Evolutionary conservation across 495 filamentous ascomycete genomes (phyloP).

Genomic region (Penicillium atrosanguineum): DNA sequence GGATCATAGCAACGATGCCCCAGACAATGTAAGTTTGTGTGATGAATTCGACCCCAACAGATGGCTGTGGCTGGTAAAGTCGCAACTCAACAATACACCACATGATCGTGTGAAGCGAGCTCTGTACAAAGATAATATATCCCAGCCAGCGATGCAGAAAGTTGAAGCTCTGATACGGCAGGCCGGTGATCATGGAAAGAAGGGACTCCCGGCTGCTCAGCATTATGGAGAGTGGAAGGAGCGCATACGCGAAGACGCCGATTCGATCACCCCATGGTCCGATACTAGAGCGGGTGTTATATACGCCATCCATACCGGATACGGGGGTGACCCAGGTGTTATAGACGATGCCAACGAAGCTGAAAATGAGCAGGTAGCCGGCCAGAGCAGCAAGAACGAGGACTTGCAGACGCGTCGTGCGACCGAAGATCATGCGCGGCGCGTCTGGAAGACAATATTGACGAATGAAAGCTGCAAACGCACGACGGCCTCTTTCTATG

Average conservation of each 20-base stretch:
- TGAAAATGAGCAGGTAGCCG: conserved; percentile 58
- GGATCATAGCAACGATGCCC: conserved; percentile 61
- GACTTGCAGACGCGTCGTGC: conserved; percentile 44
- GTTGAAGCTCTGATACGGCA: conserved; percentile 67
- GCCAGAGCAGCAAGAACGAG: conserved; percentile 48
- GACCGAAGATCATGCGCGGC: conserved; percentile 31
- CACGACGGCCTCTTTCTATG: conserved; percentile 6
- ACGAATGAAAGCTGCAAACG: conserved; percentile 17
- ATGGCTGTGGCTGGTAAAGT: conserved; percentile 65
- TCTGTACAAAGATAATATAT: conserved; percentile 60
- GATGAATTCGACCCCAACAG: conserved; percentile 48
- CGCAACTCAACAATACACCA: conserved; percentile 61
- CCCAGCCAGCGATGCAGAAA: conserved; percentile 68
- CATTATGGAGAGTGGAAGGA: conserved; percentile 61
- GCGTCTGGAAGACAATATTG: conserved; percentile 40
- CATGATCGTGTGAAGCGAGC: conserved; percentile 60
- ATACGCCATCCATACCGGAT: conserved; percentile 38
- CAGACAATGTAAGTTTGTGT: conserved; percentile 59
- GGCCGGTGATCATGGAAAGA: conserved; percentile 58
- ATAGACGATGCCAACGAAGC: conserved; percentile 60
- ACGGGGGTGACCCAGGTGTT: conserved; percentile 59
- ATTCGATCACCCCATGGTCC: conserved; percentile 62
- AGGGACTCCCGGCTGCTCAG: conserved; percentile 59
- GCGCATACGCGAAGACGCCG: conserved; percentile 63
- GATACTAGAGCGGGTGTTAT: conserved; percentile 57